Base-by-base conservation (phyloP, 257 asterid genomes). In the Salvia miltiorrhiza region DNA sequence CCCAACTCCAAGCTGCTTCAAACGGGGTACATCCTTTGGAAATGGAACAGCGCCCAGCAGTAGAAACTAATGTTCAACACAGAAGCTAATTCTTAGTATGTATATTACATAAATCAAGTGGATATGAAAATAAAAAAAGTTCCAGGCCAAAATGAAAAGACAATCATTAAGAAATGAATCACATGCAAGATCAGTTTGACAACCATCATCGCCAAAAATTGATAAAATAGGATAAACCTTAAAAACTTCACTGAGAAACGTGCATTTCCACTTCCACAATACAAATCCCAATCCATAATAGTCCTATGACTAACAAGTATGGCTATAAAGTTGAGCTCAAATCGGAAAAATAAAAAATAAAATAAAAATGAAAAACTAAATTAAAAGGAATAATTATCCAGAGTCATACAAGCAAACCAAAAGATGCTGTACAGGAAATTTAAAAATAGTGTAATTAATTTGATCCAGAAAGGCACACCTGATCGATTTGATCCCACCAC, bases 401-500 rank as follows among this genome's bases (percentile, higher is more conserved):
- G 28, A 61, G 37, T 4, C 37, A 50, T 21, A 45, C 14, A 23
- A n/a, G 16, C 35, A 17, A 66, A 40, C 14, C 2, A 14, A 6
- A 32, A 48, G 49, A 14, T n/a, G 5, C 4, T 14, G 37, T 30
- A 37, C 19, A 21, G 53, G 23, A 48, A 19, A 48, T 3, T 10
- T 52, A 71, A 20, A 41, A 13, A 17, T 9, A 59, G n/a, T 12
- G 16, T 30, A 0, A 37, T 40, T 56, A 55, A 5, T 12, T 24
- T 44, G 39, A 23, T 35, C 12, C 13, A 64, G 60, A 6, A 53
- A 20, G 21, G 6, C 62, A 47, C 63, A 92, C 98, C 97, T 93
- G 92, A 76, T 93, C 95, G 47, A 93, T 84, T 76, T 88, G 84
- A 81, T 93, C 98, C 98, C 98, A 93, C 98, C 98, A 93, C 57